Conservation (phyloP, 2,329 filamentous ascomycete species). For the Exophiala sp. region DNA sequence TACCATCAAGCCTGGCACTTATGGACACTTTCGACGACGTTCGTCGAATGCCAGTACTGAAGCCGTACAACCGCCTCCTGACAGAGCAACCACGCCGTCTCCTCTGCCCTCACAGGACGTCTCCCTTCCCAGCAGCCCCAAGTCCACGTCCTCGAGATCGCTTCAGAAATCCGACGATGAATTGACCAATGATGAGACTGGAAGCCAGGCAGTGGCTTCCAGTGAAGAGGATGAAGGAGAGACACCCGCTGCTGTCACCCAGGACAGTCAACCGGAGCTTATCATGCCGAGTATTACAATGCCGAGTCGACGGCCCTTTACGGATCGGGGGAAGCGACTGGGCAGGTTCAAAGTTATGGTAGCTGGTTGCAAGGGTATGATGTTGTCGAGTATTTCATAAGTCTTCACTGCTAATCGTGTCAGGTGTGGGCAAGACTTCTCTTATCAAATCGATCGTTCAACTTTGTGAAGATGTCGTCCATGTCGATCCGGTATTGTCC, state of each 20-base stretch:
- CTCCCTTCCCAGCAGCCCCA: slow-evolving; percentile 53
- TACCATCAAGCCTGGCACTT: slow-evolving; percentile 25
- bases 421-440: slow-evolving; percentile 81
- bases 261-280: slow-evolving; percentile 58
- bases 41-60: slow-evolving; percentile 19
- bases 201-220: slow-evolving; percentile 51
- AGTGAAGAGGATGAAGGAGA: slow-evolving; percentile 48
- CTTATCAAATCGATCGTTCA: slow-evolving; percentile 85
- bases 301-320: slow-evolving; percentile 83
- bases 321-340: slow-evolving; percentile 72
- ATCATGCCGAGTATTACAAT: slow-evolving; percentile 96
- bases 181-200: slow-evolving; percentile 48
- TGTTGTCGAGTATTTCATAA: not conserved
- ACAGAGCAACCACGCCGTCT: slow-evolving; percentile 28
- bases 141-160: slow-evolving; percentile 54
- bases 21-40: slow-evolving; percentile 17
- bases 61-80: slow-evolving; percentile 28
- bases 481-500: slow-evolving; percentile 62
- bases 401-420: slow-evolving; percentile 15
- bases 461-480: slow-evolving; percentile 82
- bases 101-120: slow-evolving; percentile 34
- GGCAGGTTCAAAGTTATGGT: slow-evolving; percentile 86
- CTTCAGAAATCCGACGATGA: slow-evolving; percentile 55
- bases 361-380: slow-evolving; percentile 66
- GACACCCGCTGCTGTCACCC: slow-evolving; percentile 30